A percentile compares a stretch with the other conserved stretches of the same genome.
phyloP scores from a whole-genome alignment of 257 asterid genomes.

The Verbena officinalis region DNA sequence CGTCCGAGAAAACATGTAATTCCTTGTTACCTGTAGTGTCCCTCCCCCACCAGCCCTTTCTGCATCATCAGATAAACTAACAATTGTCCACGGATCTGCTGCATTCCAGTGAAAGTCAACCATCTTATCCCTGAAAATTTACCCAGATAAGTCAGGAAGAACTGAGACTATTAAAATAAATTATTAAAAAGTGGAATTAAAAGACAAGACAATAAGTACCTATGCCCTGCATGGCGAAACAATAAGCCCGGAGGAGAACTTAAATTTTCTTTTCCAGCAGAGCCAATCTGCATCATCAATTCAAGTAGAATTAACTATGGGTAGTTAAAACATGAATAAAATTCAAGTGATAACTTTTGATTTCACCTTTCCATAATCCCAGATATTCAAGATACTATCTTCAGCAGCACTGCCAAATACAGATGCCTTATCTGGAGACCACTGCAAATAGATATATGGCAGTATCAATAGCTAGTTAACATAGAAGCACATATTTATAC shows the following conservation, averaged over 20 bases:
- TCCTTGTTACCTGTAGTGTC: conserved; percentile 50
- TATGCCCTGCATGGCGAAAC: conserved; percentile 92
- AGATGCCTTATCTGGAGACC: conserved; percentile 93
- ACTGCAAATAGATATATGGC: conserved; percentile 47
- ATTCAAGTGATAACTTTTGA: conserved; percentile 2
- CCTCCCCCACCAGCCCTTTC: conserved; percentile 66
- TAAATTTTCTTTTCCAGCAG: conserved; percentile 40
- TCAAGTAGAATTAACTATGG: neutral
- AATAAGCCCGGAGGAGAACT: conserved; percentile 70
- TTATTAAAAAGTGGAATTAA: neutral
- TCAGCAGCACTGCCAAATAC: conserved; percentile 98
- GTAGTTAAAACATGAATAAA: too few species aligned
- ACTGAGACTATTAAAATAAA: conserved; percentile 10
- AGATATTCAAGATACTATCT: conserved; percentile 89
- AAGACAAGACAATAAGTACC: conserved; percentile 42
- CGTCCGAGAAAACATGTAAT: neutral
- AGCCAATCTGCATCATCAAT: conserved; percentile 14
- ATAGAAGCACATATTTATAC: neutral
- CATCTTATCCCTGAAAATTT: conserved; percentile 76
- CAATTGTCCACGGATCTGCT: conserved; percentile 93
- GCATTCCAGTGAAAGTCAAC: conserved; percentile 99
- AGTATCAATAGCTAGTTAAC: conserved; percentile 2
- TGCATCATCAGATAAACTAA: conserved; percentile 80
- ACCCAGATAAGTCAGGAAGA: conserved; percentile 8
- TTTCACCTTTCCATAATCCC: conserved; percentile 80